Evolutionary conservation across 495 filamentous ascomycete genomes (phyloP), one percentile per base, ranked within the genome.

Genomic region (Beverwykella pulmonaria): DNA sequence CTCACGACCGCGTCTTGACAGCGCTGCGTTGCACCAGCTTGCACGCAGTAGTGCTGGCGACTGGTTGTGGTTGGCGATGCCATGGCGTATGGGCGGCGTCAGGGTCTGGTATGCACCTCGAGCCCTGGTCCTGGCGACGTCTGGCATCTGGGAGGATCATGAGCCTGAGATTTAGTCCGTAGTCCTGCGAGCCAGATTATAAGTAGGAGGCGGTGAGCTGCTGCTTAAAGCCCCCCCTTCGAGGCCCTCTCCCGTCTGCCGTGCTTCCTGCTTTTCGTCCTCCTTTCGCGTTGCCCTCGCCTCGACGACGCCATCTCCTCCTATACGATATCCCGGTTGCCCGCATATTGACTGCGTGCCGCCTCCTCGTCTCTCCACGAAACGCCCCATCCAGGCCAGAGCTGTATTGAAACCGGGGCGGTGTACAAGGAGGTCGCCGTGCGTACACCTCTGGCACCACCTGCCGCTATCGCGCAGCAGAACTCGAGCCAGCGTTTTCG

Each of bases 371-470:
- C 52, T 36, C n/a, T 9, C 52, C 26, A 17, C 26, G 19, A 10
- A 25, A 8, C 34, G 52, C 17, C 52, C 22, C 54, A 20, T 1
- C 1, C 10, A 12, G 14, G 5, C 47, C 14, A 25, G 14, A 5
- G 29, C 59, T 48, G 47, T 62, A 17, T 62, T 39, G 29, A 54
- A 62, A 62, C 59, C 49, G 29, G 59, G 59, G 59, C 47, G 19
- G 19, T 52, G 14, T 2, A 34, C 15, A 32, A 25, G 14, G 44
- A 50, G 39, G 57, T 9, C 20, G 57, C 19, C 46, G 25, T 50
- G 25, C 19, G n/a, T 20, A 22, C 57, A 10, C 4, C 23, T 20
- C 44, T 19, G 39, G 57, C 39, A 52, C 30, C 29, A 23, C 8
- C 29, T 49, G 46, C 59, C 48, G 17, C 29, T 30, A 22, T 46